These are phyloP conservation scores for Ploettnerulaceae sp. DNA, from an alignment of 2,329 filamentous ascomycete genomes.

Conservation along the genomic window DNA sequence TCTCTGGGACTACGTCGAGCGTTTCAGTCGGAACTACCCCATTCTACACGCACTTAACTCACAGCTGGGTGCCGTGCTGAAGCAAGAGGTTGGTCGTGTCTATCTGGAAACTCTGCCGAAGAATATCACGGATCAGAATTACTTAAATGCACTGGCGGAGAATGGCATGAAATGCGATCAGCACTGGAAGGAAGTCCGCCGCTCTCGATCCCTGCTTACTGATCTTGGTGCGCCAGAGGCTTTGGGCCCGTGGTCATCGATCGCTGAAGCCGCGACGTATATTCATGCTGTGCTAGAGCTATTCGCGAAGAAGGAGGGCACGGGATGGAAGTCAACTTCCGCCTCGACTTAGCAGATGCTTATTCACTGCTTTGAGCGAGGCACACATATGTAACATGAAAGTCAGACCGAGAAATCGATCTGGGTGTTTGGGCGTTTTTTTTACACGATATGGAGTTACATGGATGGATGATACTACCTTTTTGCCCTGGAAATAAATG, in stretches of 20 bases:
- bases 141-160: constrained; percentile 28
- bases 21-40: constrained; percentile 35
- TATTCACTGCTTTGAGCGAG: neutral
- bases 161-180: constrained; percentile 32
- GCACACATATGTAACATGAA: constrained; percentile 5
- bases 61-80: constrained; percentile 18
- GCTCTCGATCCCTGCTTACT: constrained; percentile 34
- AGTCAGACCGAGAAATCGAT: neutral
- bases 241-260: constrained; percentile 38
- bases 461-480: no score
- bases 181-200: constrained; percentile 17
- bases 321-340: constrained; percentile 34
- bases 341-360: no score
- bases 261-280: constrained; percentile 42
- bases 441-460: neutral
- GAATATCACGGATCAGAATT: constrained; percentile 18
- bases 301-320: constrained; percentile 42
- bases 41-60: constrained; percentile 12
- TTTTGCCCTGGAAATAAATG: neutral
- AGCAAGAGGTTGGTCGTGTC: constrained; percentile 16
- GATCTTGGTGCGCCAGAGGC: constrained; percentile 32
- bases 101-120: constrained; percentile 11
- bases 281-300: constrained; percentile 40
- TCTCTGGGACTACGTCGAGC: constrained; percentile 38
- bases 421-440: neutral